Evolutionary conservation across 176 grass and related monocot genomes (phyloP), one percentile per base, ranked within the genome.

Genomic region (Avena sativa): DNA sequence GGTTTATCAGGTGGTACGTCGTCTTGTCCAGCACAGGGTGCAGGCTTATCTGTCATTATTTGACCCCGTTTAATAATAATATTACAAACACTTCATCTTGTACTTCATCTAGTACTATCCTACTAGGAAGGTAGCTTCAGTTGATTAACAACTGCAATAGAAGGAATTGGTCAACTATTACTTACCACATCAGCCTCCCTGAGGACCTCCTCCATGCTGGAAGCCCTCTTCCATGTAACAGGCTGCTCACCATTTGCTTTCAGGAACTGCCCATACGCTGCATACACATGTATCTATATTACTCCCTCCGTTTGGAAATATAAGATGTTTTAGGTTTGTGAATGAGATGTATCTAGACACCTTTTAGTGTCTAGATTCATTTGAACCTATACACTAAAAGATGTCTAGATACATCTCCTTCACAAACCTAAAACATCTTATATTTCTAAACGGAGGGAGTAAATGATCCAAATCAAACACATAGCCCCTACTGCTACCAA

Each of bases 1-100:
- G 94, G 87, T 98, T 98, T 83, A 98, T 95, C 66, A 98, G 93
- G 86, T 96, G 96, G 81, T 98, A 98, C 30, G 96, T 98, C 44
- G 96, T 98, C 89, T 98, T 98, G 90, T 98, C 96, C 80, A 98
- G 81, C 53, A 98, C 61, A 1, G 96, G 96, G 71, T 98, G 96
- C 68, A 98, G 85, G 71, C 96, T 98, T 83, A 98, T 96, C 96
- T 98, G 90, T 21, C 50, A 55, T 43, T 38, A 38, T 38, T 38
- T 38, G 36, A 4, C 36, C 36, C 36, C 36, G 3, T 38, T 38
- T 38, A 38, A 38, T 38, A 38, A 38, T 38, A 38, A 2, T 36
- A 36, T 36, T 38, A 38, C 3, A 38, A 38, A 38, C 36, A 38
- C 4, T 38, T 38, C 34, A 36, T 36, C 34, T 36, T 36, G 34